Evolutionary conservation across 1,284 basidiomycete genomes (phyloP).

Genomic region (Coniferiporia weirii): DNA sequence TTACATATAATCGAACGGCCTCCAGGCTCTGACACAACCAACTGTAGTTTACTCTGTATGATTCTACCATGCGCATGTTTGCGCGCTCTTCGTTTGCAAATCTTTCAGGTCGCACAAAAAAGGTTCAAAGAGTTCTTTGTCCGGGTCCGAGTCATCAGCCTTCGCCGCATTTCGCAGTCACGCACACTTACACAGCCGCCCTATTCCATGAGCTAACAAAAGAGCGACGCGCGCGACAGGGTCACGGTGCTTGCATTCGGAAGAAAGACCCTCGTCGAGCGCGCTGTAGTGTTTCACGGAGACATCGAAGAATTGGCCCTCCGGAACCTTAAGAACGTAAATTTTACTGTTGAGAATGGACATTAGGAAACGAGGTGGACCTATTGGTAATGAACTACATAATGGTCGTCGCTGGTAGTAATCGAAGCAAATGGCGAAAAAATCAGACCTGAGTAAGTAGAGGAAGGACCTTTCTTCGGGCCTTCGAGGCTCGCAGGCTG

Average conservation of each 20-base stretch:
- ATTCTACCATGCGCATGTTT: not conserved
- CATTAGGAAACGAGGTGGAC: not conserved
- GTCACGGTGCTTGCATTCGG: not conserved
- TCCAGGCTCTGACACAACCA: not conserved
- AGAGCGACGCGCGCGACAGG: not conserved
- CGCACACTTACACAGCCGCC: not conserved
- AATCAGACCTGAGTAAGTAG: too few species aligned
- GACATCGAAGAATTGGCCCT: not conserved
- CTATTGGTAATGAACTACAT: too few species aligned
- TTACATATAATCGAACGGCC: too few species aligned
- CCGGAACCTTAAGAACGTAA: not conserved
- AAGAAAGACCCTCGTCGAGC: not conserved
- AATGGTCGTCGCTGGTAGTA: too few species aligned
- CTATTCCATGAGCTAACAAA: not conserved
- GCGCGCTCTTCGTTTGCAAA: not conserved
- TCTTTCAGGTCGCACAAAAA: constrained; percentile 39
- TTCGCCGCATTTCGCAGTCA: not conserved
- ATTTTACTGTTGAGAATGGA: not conserved
- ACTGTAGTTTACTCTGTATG: not conserved
- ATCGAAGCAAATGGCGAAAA: too few species aligned
- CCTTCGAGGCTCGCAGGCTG: too few species aligned
- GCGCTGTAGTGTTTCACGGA: not conserved
- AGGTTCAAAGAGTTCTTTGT: constrained; percentile 64
- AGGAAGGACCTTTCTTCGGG: too few species aligned
- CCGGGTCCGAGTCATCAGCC: not conserved